Conservation (phyloP, 2,329 filamentous ascomycete genomes). For the Xylaria sp. region DNA sequence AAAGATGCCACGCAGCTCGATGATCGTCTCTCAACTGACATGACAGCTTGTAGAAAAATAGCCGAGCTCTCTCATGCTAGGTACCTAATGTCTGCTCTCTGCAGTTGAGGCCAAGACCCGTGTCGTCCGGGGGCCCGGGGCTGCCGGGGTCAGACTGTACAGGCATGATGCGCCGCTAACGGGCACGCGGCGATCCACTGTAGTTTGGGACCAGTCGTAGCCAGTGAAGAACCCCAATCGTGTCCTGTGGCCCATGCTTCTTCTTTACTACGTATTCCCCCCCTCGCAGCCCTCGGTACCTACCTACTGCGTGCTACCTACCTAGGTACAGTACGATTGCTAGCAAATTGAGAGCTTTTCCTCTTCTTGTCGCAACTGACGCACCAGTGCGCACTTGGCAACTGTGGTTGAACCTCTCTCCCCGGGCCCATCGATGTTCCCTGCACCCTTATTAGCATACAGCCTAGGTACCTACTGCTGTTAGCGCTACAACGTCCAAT, state of each 20-base stretch:
- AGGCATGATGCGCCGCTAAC: slow-evolving; percentile 20
- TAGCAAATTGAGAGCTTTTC: not conserved
- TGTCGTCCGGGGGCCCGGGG: not conserved
- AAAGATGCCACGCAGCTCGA: slow-evolving; percentile 13
- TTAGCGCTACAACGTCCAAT: too few relatives aligned
- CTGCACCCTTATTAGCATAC: not conserved
- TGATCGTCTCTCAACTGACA: not conserved
- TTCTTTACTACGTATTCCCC: too few relatives aligned
- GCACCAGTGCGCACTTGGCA: not conserved
- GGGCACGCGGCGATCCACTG: slow-evolving; percentile 16
- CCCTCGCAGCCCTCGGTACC: too few relatives aligned
- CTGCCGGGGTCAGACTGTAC: slow-evolving; percentile 1
- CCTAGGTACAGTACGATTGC: not conserved
- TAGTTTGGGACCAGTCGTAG: not conserved
- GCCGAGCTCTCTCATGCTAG: slow-evolving; percentile 20
- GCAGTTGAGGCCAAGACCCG: slow-evolving; percentile 13
- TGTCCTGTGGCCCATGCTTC: too few relatives aligned
- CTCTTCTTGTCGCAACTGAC: not conserved
- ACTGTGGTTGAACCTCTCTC: too few relatives aligned
- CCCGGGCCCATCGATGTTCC: not conserved
- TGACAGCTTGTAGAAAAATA: slow-evolving; percentile 23
- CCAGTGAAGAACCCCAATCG: slow-evolving; percentile 33
- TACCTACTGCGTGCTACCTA: slow-evolving; percentile 17
- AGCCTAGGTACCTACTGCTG: not conserved
- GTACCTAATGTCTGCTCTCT: too few relatives aligned